A percentile compares a stretch with the other conserved stretches of the same genome.
Conservation (phyloP, 768 basidiomycete species). For the Scleroderma citrinum region DNA sequence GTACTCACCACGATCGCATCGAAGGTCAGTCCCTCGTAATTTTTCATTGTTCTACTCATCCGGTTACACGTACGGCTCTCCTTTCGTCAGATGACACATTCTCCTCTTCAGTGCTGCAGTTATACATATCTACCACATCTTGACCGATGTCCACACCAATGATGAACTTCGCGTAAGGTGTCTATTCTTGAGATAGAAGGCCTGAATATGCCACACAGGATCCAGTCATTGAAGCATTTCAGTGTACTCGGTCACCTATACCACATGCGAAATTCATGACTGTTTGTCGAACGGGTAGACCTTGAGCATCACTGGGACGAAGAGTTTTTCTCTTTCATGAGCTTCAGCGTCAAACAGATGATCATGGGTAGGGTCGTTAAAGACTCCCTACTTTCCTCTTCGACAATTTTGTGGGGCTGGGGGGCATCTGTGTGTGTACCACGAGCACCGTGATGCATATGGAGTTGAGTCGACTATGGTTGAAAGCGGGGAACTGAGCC, state of each 20-base stretch:
- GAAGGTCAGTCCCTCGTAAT: constrained; percentile 46
- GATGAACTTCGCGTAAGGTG: constrained; percentile 48
- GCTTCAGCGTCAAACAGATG: constrained; percentile 16
- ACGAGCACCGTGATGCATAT: neutral
- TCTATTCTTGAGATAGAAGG: constrained; percentile 51
- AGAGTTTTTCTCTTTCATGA: constrained; percentile 11
- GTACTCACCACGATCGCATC: constrained; percentile 57
- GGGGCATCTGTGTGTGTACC: neutral
- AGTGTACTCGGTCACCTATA: constrained; percentile 36
- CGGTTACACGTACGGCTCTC: constrained; percentile 42
- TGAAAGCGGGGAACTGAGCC: neutral
- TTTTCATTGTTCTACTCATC: constrained; percentile 43
- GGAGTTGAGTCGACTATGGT: neutral
- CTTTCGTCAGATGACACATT: constrained; percentile 57
- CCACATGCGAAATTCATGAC: constrained; percentile 69
- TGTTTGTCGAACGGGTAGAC: constrained; percentile 47
- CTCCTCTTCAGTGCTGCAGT: constrained; percentile 44
- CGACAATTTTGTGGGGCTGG: neutral
- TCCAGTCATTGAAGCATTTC: too few species aligned
- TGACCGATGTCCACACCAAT: constrained; percentile 69
- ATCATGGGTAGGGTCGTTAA: constrained; percentile 5
- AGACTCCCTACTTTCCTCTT: constrained; percentile 9
- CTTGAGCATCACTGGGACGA: constrained; percentile 17
- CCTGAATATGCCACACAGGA: too few species aligned
- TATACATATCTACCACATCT: constrained; percentile 56